A percentile compares a stretch with the other conserved stretches of the same genome.
Conservation (phyloP, 164 flowering plant species). For the Vitis labrusca region DNA sequence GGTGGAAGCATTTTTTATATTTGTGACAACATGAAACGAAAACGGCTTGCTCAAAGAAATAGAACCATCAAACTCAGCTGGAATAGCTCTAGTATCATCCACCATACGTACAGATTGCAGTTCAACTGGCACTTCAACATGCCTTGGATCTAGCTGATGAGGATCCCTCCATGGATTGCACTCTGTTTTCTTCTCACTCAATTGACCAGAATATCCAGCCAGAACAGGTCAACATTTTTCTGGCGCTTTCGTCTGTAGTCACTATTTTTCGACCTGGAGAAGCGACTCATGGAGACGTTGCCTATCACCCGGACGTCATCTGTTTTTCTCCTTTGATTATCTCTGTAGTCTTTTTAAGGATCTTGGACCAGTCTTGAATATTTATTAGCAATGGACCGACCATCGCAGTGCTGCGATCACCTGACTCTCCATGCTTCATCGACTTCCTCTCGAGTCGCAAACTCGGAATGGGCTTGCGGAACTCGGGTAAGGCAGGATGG, state of each 20-base stretch:
- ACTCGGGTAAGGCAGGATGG: constrained; percentile 26
- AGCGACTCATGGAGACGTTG: too few relatives aligned
- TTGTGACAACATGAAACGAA: constrained; percentile 22
- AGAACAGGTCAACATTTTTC: too few relatives aligned
- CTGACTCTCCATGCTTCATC: neutral
- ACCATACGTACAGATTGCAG: constrained; percentile 32
- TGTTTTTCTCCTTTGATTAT: constrained; percentile 30
- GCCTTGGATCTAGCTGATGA: constrained; percentile 93
- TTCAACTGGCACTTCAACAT: constrained; percentile 41
- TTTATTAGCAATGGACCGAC: constrained; percentile 37
- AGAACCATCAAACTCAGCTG: constrained; percentile 41
- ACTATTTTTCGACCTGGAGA: too few relatives aligned
- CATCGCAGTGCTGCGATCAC: constrained; percentile 8
- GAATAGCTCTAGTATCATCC: constrained; percentile 41
- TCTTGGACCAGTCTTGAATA: constrained; percentile 76
- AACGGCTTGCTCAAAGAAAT: constrained; percentile 27
- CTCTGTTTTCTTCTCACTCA: too few relatives aligned
- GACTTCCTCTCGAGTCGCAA: constrained; percentile 19
- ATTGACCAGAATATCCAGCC: too few relatives aligned
- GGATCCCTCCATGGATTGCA: constrained; percentile 52
- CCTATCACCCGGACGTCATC: constrained; percentile 8
- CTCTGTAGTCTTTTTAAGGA: constrained; percentile 44
- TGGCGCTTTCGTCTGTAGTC: too few relatives aligned
- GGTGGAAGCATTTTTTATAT: constrained; percentile 29
- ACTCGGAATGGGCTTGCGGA: constrained; percentile 17